phyloP scores from a whole-genome alignment of 441 rosid species.

The Manihot esculenta region DNA sequence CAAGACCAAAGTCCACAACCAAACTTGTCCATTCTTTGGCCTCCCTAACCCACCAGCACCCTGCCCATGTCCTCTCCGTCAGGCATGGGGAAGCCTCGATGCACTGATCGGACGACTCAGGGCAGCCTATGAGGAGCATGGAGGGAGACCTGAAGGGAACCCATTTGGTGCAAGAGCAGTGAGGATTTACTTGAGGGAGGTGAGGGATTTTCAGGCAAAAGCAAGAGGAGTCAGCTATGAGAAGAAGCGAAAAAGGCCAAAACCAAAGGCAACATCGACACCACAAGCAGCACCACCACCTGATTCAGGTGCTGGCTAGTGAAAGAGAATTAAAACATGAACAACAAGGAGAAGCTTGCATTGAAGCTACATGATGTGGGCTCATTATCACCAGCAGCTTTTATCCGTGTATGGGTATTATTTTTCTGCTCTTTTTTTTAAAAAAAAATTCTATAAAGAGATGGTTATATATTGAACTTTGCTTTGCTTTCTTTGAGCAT shows the following conservation, averaged over 20 bases:
- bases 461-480: constrained; percentile 17
- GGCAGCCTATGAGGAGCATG: constrained; percentile 84
- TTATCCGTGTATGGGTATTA: constrained; percentile 4
- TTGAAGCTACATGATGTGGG: constrained; percentile 2
- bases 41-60: constrained; percentile 79
- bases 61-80: constrained; percentile 84
- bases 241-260: constrained; percentile 78
- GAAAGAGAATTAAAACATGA: constrained; percentile 9
- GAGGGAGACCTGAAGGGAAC: constrained; percentile 73
- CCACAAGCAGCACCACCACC: constrained; percentile 22
- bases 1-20: constrained; percentile 80
- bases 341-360: constrained; percentile 3
- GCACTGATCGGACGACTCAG: constrained; percentile 89
- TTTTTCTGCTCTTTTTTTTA: neutral
- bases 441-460: neutral
- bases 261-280: constrained; percentile 33
- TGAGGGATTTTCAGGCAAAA: constrained; percentile 78
- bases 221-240: constrained; percentile 84
- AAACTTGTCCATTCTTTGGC: constrained; percentile 73
- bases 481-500: constrained; percentile 21
- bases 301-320: constrained; percentile 37
- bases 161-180: constrained; percentile 83
- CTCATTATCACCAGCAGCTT: constrained; percentile 15
- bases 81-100: constrained; percentile 92
- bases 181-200: constrained; percentile 73